Evolutionary conservation across 352 stramenopile species (phyloP).

Genomic region (Saprolegnia parasitica): DNA sequence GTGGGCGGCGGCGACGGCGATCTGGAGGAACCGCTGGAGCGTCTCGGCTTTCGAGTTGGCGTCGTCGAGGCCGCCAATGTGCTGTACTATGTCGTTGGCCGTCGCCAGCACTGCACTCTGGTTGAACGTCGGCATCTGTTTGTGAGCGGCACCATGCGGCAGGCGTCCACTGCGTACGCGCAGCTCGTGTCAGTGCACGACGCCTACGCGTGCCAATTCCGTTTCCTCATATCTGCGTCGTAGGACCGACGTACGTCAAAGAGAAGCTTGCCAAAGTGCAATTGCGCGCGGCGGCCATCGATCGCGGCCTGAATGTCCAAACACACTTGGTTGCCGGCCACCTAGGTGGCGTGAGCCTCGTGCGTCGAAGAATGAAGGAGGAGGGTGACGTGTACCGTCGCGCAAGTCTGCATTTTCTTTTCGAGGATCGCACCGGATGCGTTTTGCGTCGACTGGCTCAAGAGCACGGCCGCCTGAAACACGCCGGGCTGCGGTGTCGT

Average conservation of each 20-base stretch:
- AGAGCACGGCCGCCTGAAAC: constrained; percentile 6
- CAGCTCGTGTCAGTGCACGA: constrained; percentile 9
- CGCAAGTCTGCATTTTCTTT: neutral
- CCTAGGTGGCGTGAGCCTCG: neutral
- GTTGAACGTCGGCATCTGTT: neutral
- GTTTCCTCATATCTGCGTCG: neutral
- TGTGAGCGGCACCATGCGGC: constrained; percentile 17
- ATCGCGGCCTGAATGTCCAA: constrained; percentile 1
- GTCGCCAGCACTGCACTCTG: neutral
- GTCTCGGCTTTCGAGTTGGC: neutral
- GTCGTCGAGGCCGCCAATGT: neutral
- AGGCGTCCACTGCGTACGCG: constrained; percentile 13
- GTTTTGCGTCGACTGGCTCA: constrained; percentile 1
- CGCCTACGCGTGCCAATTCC: neutral
- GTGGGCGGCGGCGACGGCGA: neutral
- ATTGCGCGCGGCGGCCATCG: neutral
- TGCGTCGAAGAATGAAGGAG: no score
- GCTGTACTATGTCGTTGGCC: neutral
- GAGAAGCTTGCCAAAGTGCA: neutral
- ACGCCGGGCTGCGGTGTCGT: neutral
- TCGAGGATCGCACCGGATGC: neutral
- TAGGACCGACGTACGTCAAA: constrained; percentile 10
- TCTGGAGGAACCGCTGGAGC: neutral
- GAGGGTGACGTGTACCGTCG: neutral
- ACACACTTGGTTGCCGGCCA: neutral